Evolutionary conservation across 805 yeast species (phyloP).

Genomic region (Candida ipomoeae): DNA sequence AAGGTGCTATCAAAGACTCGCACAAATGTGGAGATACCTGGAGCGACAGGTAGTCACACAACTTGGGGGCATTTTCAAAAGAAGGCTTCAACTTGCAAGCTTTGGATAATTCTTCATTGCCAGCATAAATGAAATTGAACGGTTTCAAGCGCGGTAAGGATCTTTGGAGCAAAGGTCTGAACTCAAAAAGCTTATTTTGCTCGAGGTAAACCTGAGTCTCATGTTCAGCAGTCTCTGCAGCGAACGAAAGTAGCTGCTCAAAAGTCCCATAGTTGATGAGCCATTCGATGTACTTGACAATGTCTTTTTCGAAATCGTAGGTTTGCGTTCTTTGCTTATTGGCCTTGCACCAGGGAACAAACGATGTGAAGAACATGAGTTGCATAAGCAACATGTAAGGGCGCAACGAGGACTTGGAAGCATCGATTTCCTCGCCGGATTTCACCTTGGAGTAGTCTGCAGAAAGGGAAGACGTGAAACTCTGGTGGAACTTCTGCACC

Average conservation of each 20-base stretch:
- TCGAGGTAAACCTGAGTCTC: constrained; percentile 33
- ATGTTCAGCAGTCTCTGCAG: constrained; percentile 52
- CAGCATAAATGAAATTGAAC: constrained; percentile 48
- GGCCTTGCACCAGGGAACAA: constrained; percentile 65
- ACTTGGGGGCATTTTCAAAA: constrained; percentile 24
- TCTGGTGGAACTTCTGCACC: constrained; percentile 33
- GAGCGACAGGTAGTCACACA: constrained; percentile 26
- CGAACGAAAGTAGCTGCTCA: constrained; percentile 58
- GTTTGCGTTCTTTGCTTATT: constrained; percentile 36
- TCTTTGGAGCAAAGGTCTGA: constrained; percentile 61
- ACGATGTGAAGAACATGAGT: constrained; percentile 50
- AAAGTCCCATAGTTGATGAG: constrained; percentile 64
- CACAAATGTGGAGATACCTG: constrained; percentile 21
- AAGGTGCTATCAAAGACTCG: constrained; percentile 33
- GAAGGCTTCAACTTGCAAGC: constrained; percentile 26
- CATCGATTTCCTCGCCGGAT: constrained; percentile 25
- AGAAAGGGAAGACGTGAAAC: constrained; percentile 33
- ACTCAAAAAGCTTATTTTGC: constrained; percentile 54
- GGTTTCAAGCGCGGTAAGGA: constrained; percentile 59
- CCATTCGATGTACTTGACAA: constrained; percentile 55
- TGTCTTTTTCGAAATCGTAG: constrained; percentile 51
- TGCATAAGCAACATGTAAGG: constrained; percentile 43
- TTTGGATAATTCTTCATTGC: constrained; percentile 29
- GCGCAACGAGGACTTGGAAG: constrained; percentile 28
- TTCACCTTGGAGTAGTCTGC: constrained; percentile 23